Percentiles rank a stretch among this genome's conserved stretches.
Evolutionary conservation across 805 yeast genomes (phyloP).

Genomic region (Komagataella kurtzmanii): DNA sequence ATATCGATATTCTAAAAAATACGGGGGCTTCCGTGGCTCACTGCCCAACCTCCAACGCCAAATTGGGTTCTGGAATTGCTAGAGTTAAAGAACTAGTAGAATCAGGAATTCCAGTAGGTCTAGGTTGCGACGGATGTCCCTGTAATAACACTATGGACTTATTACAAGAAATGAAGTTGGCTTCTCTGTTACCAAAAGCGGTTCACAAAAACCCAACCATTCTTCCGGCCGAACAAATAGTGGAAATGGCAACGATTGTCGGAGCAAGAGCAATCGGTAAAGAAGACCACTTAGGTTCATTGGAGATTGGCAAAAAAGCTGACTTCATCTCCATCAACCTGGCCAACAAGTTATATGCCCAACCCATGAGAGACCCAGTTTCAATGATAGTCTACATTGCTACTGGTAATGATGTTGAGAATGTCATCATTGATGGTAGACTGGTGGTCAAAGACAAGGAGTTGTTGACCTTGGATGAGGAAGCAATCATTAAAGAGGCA

Average conservation of each 20-base stretch:
- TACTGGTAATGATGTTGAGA: not conserved
- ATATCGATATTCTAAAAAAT: not conserved
- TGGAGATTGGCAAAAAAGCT: not conserved
- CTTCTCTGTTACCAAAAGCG: not conserved
- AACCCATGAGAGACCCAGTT: not conserved
- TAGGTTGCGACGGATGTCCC: not conserved
- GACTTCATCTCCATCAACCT: not conserved
- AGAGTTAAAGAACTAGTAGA: not conserved
- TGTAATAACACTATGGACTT: not conserved
- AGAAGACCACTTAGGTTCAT: not conserved
- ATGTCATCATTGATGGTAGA: not conserved
- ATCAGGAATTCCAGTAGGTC: not conserved
- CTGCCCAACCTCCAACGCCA: not conserved
- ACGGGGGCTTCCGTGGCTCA: not conserved
- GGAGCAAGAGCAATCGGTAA: not conserved
- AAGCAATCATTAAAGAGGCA: not conserved
- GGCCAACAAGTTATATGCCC: not conserved
- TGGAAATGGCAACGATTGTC: not conserved
- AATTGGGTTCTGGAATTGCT: not conserved
- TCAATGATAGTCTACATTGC: not conserved
- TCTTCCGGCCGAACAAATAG: not conserved
- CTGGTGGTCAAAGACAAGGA: not conserved
- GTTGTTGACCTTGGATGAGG: not conserved
- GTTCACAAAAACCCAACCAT: not conserved
- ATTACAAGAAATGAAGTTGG: not conserved